Base-by-base conservation (phyloP, 371 early-diverging fungal species). In the Apophysomyces ossiformis region DNA sequence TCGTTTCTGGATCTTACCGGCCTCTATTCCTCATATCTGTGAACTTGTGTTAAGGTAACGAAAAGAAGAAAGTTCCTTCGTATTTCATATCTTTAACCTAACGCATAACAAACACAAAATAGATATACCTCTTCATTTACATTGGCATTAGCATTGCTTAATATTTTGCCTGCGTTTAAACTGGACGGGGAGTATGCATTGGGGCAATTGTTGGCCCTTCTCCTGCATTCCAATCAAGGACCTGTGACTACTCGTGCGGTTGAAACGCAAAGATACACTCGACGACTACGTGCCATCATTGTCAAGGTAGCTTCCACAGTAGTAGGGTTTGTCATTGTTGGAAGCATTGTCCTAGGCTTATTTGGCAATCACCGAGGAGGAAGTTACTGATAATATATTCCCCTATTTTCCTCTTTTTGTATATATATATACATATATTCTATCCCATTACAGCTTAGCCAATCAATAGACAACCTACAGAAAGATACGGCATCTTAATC, bases 81-180 rank as follows among this genome's bases (percentile, higher is more conserved):
- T 26, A 26, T 26, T 26, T 26, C 32, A 26, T 1, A 26, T 26
- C 32, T 26, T 26, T 26, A 26, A 26, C 32, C 32, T 26, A 26
- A n/a, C 15, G 5, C 11, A 13, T 16, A 36, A 63, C 32, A 63
- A 63, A 46, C 18, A 7, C 43, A 50, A 16, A 58, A 35, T 60
- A 90, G 87, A 63, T 94, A 92, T 63, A 87, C 88, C 12, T 79
- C 91, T 62, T 89, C 93, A 4, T 90, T 94, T 62, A 90, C 93
- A 7, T 39, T 91, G 15, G 94, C 93, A 11, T 76, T 94, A 47
- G 85, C 90, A 7, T 66, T 94, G 18, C 74, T 94, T 21, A 94
- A 94, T 73, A 92, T 93, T 61, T 74, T 92, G 6, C 94, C 94
- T 0, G 92, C 92, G 1, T 87, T 86, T 58, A 78, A 88, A 44